Conservation (phyloP, 768 basidiomycete genomes). For the Calocybe cyanea region DNA sequence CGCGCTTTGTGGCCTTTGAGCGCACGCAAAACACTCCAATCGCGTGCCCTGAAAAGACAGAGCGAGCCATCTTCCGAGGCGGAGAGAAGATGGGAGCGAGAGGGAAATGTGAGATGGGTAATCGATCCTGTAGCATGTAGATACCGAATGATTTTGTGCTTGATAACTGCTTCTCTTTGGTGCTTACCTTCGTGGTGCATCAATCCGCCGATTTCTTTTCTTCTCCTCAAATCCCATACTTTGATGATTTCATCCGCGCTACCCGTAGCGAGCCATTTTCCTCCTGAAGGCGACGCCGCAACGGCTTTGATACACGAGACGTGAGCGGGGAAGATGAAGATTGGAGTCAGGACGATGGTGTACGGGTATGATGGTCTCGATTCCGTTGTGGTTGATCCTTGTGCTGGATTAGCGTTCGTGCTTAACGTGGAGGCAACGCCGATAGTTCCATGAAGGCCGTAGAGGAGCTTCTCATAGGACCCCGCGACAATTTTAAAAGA, state of each 20-base stretch:
- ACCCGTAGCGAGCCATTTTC: slow-evolving; percentile 95
- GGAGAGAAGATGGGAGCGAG: slow-evolving; percentile 85
- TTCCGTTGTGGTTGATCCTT: not conserved
- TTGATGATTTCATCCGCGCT: slow-evolving; percentile 96
- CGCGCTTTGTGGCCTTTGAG: slow-evolving; percentile 93
- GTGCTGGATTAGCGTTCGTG: not conserved
- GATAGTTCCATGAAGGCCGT: slow-evolving; percentile 75
- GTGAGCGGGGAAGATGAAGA: slow-evolving; percentile 97
- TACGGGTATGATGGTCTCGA: slow-evolving; percentile 1
- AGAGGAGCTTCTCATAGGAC: slow-evolving; percentile 94
- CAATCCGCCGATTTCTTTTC: slow-evolving; percentile 91
- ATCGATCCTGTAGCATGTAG: slow-evolving; percentile 66
- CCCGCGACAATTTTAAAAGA: slow-evolving; percentile 88
- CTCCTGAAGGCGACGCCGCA: slow-evolving; percentile 81
- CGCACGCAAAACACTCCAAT: slow-evolving; percentile 86
- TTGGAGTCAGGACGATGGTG: slow-evolving; percentile 52
- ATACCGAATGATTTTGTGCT: not conserved
- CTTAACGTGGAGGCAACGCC: slow-evolving; percentile 14
- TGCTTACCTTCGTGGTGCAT: slow-evolving; percentile 89
- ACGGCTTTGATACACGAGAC: slow-evolving; percentile 90
- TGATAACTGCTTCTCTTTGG: not conserved
- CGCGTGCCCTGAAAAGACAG: slow-evolving; percentile 86
- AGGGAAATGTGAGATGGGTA: slow-evolving; percentile 82
- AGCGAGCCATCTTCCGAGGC: slow-evolving; percentile 92
- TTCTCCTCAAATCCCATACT: slow-evolving; percentile 89